Base-by-base conservation (phyloP, 2,329 filamentous ascomycete genomes). In the Onygenales sp. region DNA sequence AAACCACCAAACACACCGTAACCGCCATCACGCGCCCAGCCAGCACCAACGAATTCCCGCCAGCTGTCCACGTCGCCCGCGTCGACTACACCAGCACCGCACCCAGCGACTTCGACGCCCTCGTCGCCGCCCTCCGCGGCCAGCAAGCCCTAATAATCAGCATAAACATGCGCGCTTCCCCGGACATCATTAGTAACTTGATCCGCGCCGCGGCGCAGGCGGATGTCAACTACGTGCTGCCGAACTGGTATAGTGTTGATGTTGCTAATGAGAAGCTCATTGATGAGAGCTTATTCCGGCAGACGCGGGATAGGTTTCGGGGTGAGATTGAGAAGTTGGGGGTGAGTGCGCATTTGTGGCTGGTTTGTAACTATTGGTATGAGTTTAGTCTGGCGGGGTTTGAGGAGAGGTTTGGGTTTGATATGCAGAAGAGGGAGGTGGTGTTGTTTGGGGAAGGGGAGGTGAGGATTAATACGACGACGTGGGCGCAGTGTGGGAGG, bases 91-190 rank as follows among this genome's bases (percentile, higher is more conserved):
- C 21, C 21, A 27, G 21, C 21, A 27, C 21, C 21, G 21, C 21
- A 27, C 21, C 21, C 21, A 59, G 72, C 11, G 66, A 77, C 14
- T 66, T 72, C 3, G 56, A 61, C 5, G 70, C 74, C 1, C 61
- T 84, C 7, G 69, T 78, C 0, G 61, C 64, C 0, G 80, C 78
- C 2, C 73, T 84, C 2, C 61, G 67, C 33, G 79, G 70, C 54
- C 78, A 84, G 55, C 73, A 84, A n/a, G 75, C 74, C 39, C 67
- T 84, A 2, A 69, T 83, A 58, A 82, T 84, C 52, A 80, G 79
- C 8, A 62, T 84, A 54, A 56, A 70, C 9, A 62, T 67, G 1
- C 64, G 47, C 0, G 78, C 77, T 0, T 70, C 77, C 0, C 63
- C 55, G 0, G 75, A 76, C 8, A 72, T 72, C 1, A 74, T 81